Percentiles rank a stretch among this genome's conserved stretches.
Conservation (phyloP, 176 grass and related monocot species). For the Alloteropsis semialata region DNA sequence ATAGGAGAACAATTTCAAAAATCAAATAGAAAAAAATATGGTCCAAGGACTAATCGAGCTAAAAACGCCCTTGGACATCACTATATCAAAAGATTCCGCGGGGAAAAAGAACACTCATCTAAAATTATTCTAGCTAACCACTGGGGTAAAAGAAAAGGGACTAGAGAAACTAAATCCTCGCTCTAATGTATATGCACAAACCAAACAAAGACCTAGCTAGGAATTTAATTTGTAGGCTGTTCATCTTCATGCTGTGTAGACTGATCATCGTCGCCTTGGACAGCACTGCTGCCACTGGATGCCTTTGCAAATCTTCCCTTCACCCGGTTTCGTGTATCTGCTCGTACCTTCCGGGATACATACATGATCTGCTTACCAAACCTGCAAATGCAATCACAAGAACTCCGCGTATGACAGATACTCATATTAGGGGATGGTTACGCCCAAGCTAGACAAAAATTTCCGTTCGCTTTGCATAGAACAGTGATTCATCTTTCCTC, state of each 20-base stretch:
- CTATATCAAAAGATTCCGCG: not conserved
- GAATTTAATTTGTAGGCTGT: not conserved
- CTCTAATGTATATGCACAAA: not conserved
- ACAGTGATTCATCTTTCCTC: no score
- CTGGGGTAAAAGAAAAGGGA: not conserved
- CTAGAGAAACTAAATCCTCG: not conserved
- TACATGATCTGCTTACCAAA: slow-evolving; percentile 43
- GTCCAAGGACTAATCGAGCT: no score
- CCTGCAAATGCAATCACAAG: not conserved
- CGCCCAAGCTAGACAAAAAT: no score
- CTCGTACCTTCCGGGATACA: slow-evolving; percentile 36
- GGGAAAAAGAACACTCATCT: no score
- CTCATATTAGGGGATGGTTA: no score
- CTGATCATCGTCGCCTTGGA: not conserved
- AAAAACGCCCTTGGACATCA: no score
- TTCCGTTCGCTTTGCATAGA: no score
- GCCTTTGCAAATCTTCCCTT: slow-evolving; percentile 46
- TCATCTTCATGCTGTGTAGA: not conserved
- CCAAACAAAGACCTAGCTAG: not conserved
- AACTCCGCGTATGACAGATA: no score
- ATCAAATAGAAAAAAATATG: no score
- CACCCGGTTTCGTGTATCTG: slow-evolving; percentile 34
- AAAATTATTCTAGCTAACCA: not conserved
- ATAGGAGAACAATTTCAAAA: no score
- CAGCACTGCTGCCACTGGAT: not conserved